Conservation (phyloP, 495 filamentous ascomycete genomes). For the Talaromyces liani region DNA sequence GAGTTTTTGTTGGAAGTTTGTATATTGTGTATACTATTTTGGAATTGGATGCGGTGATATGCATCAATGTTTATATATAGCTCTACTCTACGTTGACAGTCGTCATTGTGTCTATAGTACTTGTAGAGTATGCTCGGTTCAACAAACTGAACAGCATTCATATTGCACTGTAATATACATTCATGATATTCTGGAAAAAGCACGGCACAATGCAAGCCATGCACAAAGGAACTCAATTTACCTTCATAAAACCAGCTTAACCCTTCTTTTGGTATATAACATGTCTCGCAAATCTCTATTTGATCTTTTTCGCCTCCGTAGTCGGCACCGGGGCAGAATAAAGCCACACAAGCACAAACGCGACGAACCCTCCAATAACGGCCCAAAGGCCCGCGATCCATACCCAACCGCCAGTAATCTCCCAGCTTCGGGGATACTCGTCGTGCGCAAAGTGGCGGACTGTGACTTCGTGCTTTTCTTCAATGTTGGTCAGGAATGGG, state of each 20-base stretch:
- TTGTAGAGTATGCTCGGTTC: neutral
- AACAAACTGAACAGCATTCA: neutral
- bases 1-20: neutral
- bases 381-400: constrained; percentile 88
- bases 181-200: neutral
- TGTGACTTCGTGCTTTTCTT: constrained; percentile 92
- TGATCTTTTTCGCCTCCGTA: constrained; percentile 49
- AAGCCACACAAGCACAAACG: constrained; percentile 82
- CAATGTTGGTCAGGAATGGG: constrained; percentile 79
- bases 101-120: neutral
- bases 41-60: neutral
- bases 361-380: constrained; percentile 77
- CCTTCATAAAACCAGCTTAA: neutral
- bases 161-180: constrained; percentile 7
- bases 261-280: neutral
- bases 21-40: neutral
- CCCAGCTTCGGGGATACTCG: constrained; percentile 87
- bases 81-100: neutral
- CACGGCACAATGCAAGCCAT: neutral
- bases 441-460: constrained; percentile 95
- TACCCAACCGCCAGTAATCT: constrained; percentile 85
- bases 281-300: constrained; percentile 37
- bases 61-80: neutral
- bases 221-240: neutral
- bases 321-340: constrained; percentile 60